phyloP scores from a whole-genome alignment of 202 grass and related monocot species.

The Zoysia matrella region DNA sequence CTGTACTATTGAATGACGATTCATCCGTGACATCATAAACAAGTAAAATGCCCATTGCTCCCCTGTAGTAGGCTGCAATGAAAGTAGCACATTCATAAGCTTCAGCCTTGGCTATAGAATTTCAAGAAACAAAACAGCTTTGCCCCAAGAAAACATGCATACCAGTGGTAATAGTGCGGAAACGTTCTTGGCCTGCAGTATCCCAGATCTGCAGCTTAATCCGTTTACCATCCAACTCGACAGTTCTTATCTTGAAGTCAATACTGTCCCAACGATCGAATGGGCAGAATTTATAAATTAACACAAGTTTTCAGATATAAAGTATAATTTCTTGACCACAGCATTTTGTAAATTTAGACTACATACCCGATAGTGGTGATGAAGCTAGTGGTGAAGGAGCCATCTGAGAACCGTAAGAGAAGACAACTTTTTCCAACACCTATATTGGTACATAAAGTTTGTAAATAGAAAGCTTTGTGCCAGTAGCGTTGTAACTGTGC shows the following conservation, averaged over 20 bases:
- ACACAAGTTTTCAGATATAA: constrained; percentile 11
- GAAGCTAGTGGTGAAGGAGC: constrained; percentile 77
- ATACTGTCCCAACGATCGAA: constrained; percentile 51
- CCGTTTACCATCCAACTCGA: no score
- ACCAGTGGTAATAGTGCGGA: constrained; percentile 8
- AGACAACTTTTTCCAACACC: constrained; percentile 68
- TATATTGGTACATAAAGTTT: no score
- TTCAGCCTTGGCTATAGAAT: constrained; percentile 20
- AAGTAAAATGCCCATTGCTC: constrained; percentile 55
- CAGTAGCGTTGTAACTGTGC: background rate
- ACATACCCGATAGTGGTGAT: constrained; percentile 79
- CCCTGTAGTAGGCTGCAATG: constrained; percentile 80
- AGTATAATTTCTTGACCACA: constrained; percentile 5
- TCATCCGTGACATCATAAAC: no score
- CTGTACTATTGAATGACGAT: no score
- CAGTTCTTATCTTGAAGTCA: constrained; percentile 83
- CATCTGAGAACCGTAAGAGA: constrained; percentile 74
- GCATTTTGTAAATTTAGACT: background rate
- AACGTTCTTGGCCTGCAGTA: no score
- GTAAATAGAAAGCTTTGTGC: no score
- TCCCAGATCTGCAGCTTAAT: no score
- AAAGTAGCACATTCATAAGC: constrained; percentile 29
- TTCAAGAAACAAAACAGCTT: background rate
- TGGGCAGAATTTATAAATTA: background rate
- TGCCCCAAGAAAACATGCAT: constrained; percentile 29